phyloP scores from a whole-genome alignment of 352 stramenopile species.

The Phytopythium aichiense region DNA sequence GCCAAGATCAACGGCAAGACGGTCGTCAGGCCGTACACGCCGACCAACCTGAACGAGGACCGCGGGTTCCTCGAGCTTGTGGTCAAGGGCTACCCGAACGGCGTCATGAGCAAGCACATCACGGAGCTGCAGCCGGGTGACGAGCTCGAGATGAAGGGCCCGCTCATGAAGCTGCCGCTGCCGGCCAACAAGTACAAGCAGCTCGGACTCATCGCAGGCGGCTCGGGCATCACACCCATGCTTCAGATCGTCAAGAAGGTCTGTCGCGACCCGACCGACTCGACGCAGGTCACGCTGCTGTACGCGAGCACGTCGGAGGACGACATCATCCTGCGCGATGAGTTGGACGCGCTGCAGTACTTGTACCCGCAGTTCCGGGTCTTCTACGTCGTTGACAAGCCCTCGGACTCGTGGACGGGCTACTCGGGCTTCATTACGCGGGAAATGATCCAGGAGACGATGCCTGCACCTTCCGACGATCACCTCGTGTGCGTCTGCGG shows the following conservation, averaged over 20 bases:
- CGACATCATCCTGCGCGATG: slow-evolving; percentile 88
- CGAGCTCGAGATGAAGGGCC: slow-evolving; percentile 88
- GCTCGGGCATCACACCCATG: slow-evolving; percentile 90
- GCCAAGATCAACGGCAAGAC: slow-evolving; percentile 72
- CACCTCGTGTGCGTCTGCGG: slow-evolving; percentile 87
- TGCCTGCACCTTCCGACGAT: slow-evolving; percentile 75
- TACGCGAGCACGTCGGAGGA: slow-evolving; percentile 84
- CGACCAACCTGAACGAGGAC: slow-evolving; percentile 80
- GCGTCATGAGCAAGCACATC: slow-evolving; percentile 86
- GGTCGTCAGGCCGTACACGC: slow-evolving; percentile 86
- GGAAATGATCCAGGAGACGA: slow-evolving; percentile 81
- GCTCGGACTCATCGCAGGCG: slow-evolving; percentile 87
- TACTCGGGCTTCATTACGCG: slow-evolving; percentile 74
- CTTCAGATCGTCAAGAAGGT: slow-evolving; percentile 84
- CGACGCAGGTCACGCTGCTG: slow-evolving; percentile 81
- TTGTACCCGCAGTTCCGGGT: slow-evolving; percentile 80
- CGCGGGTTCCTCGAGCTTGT: slow-evolving; percentile 84
- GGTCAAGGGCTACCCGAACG: slow-evolving; percentile 88
- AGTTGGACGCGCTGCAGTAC: slow-evolving; percentile 80
- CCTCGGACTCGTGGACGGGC: slow-evolving; percentile 57
- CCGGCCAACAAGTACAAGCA: slow-evolving; percentile 86
- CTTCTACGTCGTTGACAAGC: slow-evolving; percentile 69
- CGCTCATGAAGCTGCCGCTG: slow-evolving; percentile 86
- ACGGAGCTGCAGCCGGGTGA: slow-evolving; percentile 81
- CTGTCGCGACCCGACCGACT: slow-evolving; percentile 77